Evolutionary conservation across 257 asterid species (phyloP).

Genomic region (Euphrasia confusa): DNA sequence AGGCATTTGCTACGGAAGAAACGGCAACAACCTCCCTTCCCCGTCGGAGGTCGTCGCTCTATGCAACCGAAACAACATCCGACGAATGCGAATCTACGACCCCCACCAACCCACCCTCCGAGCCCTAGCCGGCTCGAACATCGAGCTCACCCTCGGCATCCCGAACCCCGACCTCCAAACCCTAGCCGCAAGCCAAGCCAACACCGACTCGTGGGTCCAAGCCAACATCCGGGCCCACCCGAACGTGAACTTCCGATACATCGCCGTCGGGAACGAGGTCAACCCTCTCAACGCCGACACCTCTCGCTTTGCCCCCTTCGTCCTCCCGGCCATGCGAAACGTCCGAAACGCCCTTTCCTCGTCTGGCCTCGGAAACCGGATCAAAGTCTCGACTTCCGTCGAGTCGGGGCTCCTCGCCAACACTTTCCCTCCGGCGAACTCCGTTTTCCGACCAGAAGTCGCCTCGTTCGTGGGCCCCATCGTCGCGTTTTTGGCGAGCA

Average conservation of each 20-base stretch:
- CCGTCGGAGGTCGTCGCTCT: slow-evolving; percentile 25
- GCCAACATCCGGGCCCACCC: slow-evolving; percentile 17
- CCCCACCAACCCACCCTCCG: slow-evolving; percentile 14
- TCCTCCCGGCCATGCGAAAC: slow-evolving; percentile 29
- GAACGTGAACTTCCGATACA: slow-evolving; percentile 28
- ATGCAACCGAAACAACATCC: slow-evolving; percentile 14
- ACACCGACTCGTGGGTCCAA: slow-evolving; percentile 35
- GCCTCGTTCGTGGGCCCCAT: slow-evolving; percentile 14
- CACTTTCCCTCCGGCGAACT: slow-evolving; percentile 25
- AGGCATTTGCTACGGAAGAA: slow-evolving; percentile 27
- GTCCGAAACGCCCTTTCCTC: slow-evolving; percentile 17
- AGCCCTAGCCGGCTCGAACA: slow-evolving; percentile 35
- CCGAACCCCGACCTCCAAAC: slow-evolving; percentile 22
- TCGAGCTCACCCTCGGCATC: slow-evolving; percentile 31
- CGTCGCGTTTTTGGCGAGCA: slow-evolving; percentile 16
- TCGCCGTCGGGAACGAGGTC: slow-evolving; percentile 56
- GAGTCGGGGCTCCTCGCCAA: slow-evolving; percentile 16
- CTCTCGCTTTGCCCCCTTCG: slow-evolving; percentile 11
- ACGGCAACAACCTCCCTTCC: slow-evolving; percentile 25
- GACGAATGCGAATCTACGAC: background rate
- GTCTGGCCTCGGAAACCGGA: slow-evolving; percentile 22
- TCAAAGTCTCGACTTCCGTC: slow-evolving; percentile 26
- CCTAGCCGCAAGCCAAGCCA: slow-evolving; percentile 22
- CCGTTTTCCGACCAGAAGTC: slow-evolving; percentile 18
- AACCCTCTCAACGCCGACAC: slow-evolving; percentile 22